Conservation (phyloP, 345 rosid genomes). For the Hypericum perforatum region DNA sequence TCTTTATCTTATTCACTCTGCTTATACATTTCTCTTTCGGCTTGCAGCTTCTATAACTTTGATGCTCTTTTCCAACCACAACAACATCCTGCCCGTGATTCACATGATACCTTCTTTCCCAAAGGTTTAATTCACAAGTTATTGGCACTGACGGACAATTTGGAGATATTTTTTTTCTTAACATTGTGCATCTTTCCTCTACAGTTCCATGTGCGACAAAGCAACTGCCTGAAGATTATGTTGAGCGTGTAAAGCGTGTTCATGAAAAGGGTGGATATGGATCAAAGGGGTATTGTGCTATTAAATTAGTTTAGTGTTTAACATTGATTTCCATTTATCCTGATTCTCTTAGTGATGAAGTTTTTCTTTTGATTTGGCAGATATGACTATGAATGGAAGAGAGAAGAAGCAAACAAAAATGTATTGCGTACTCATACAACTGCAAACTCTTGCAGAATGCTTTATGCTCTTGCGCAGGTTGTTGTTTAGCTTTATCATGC, state of each 20-base stretch:
- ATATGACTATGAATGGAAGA: constrained; percentile 87
- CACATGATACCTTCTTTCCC: constrained; percentile 90
- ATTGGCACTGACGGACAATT: constrained; percentile 1
- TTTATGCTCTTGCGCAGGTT: constrained; percentile 80
- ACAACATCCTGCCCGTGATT: constrained; percentile 98
- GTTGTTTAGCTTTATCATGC: neutral
- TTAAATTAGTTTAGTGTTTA: constrained; percentile 3
- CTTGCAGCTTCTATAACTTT: constrained; percentile 91
- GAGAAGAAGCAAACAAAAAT: constrained; percentile 94
- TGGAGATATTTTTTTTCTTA: constrained; percentile 11
- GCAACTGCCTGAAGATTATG: constrained; percentile 80
- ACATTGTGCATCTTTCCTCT: constrained; percentile 14
- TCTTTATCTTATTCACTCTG: neutral
- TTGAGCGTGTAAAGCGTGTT: constrained; percentile 60
- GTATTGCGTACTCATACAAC: constrained; percentile 92
- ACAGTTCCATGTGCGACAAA: constrained; percentile 74
- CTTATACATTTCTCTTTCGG: constrained; percentile 4
- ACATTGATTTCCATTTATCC: neutral
- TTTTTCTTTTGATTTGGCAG: constrained; percentile 19
- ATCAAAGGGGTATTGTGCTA: constrained; percentile 59
- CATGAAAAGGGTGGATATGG: constrained; percentile 92
- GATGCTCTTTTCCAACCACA: constrained; percentile 96
- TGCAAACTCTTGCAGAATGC: constrained; percentile 88
- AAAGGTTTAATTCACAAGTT: constrained; percentile 37
- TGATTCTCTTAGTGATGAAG: neutral